Evolutionary conservation across 257 asterid genomes (phyloP).

Genomic region (Ehretia macrophylla): DNA sequence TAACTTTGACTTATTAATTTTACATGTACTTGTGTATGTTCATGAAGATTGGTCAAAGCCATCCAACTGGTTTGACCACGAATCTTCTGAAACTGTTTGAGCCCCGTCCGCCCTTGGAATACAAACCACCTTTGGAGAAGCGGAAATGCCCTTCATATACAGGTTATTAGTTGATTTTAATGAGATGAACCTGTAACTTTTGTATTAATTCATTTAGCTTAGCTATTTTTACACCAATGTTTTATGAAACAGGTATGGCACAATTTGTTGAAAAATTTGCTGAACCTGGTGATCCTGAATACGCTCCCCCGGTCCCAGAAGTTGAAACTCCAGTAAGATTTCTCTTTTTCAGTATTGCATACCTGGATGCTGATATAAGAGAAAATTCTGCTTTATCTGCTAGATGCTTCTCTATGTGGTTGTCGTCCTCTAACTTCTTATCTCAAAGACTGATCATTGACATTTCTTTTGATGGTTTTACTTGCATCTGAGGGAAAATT

Average conservation of each 20-base stretch:
- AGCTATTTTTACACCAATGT: background rate
- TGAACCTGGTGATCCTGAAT: slow-evolving; percentile 77
- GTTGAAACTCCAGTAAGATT: slow-evolving; percentile 85
- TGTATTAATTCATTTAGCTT: background rate
- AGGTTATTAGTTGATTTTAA: slow-evolving; percentile 38
- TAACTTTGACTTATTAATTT: too few species aligned
- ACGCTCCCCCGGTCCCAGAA: slow-evolving; percentile 83
- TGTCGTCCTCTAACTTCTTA: too few species aligned
- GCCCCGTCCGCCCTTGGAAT: slow-evolving; percentile 96
- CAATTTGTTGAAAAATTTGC: slow-evolving; percentile 73
- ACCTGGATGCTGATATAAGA: background rate
- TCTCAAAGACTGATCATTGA: too few species aligned
- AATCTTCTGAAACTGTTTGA: slow-evolving; percentile 86
- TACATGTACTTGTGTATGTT: background rate
- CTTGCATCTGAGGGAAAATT: too few species aligned
- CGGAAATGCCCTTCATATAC: slow-evolving; percentile 84
- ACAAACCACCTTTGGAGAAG: slow-evolving; percentile 90
- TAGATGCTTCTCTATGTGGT: too few species aligned
- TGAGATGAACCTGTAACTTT: background rate
- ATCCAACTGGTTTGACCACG: slow-evolving; percentile 90
- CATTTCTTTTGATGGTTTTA: too few species aligned
- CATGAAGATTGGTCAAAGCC: slow-evolving; percentile 91
- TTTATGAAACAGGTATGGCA: slow-evolving; percentile 60
- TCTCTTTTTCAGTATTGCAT: background rate
- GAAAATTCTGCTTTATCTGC: background rate